Evolutionary conservation across 176 grass and related monocot species (phyloP), one percentile per base, ranked within the genome.

Genomic region (Triticum monococcum): DNA sequence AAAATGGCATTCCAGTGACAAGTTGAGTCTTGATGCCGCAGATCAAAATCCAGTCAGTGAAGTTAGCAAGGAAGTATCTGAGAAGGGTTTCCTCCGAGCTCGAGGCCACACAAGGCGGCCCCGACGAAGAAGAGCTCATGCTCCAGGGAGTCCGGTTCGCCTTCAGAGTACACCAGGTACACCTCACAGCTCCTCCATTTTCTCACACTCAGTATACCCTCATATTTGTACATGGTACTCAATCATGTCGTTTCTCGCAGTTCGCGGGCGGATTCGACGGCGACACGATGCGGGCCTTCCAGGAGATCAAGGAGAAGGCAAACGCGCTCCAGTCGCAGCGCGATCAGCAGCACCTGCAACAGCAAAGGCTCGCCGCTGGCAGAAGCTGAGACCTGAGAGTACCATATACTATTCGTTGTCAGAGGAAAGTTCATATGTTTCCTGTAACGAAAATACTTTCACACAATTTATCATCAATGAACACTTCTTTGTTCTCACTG

Each of bases 121-220:
- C 82, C 12, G 97, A 99, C 9, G 97, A 99, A 90, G 97, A 97
- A 87, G 97, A 99, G 28, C 86, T 95, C 45, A 94, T 95, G 89
- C 92, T 99, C 43, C 97, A 88, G 61, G 94, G 90, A 5, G 97
- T 99, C 30, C 82, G 97, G 33, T 97, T 97, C 75, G 97, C 97
- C 70, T 99, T 99, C 68, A 89, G 97, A 79, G 97, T 99, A 6
- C 97, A 99, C 86, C 91, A 99, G 89, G 97, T 99, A 52, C 1
- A 91, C 70, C 14, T 33, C 46, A 7, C 25, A 26, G 4, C 16
- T 74, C 20, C 20, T 64, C 33, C 14, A 24, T 43, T 66, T 60
- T 1, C 23, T 66, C 46, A 12, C 26, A 1, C 1, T 59, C 54
- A 59, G 7, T 22, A 0, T 18, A 1, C 5, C 31, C 13, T 0